Evolutionary conservation across 352 stramenopile species (phyloP).

Genomic region (Phytophthora syringae): DNA sequence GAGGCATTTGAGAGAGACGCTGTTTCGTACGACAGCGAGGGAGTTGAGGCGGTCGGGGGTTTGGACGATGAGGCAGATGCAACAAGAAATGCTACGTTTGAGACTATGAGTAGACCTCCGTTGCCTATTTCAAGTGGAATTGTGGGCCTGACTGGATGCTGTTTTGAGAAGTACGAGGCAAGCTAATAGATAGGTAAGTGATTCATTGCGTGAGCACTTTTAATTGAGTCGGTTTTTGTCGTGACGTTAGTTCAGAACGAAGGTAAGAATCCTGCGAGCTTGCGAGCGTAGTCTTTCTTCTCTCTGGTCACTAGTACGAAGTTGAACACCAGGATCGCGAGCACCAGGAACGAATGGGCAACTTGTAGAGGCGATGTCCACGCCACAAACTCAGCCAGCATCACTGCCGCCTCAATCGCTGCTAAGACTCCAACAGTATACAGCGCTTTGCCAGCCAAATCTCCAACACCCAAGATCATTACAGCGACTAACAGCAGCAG

Average conservation of each 20-base stretch:
- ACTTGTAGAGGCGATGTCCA: slow-evolving; percentile 45
- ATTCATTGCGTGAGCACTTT: background rate
- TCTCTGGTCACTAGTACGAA: slow-evolving; percentile 32
- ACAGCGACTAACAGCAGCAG: slow-evolving; percentile 48
- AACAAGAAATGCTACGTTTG: slow-evolving; percentile 32
- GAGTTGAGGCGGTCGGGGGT: slow-evolving; percentile 49
- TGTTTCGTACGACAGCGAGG: slow-evolving; percentile 37
- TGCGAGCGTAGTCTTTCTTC: slow-evolving; percentile 32
- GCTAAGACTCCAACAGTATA: slow-evolving; percentile 48
- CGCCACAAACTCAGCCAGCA: slow-evolving; percentile 44
- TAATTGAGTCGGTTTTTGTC: no score
- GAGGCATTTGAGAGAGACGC: slow-evolving; percentile 50
- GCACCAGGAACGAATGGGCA: slow-evolving; percentile 42
- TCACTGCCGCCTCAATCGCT: slow-evolving; percentile 45
- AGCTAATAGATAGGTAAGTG: background rate
- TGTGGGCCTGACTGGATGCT: slow-evolving; percentile 57
- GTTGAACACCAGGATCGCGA: slow-evolving; percentile 39
- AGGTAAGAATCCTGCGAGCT: slow-evolving; percentile 43
- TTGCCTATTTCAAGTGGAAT: slow-evolving; percentile 47
- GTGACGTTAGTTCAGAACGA: slow-evolving; percentile 28
- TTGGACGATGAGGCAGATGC: slow-evolving; percentile 52
- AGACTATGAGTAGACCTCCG: slow-evolving; percentile 11
- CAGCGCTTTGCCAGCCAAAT: slow-evolving; percentile 39
- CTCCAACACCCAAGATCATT: slow-evolving; percentile 46
- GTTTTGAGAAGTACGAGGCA: slow-evolving; percentile 48